phyloP scores from a whole-genome alignment of 163 green algal genomes.

The Coccomyxa subellipsoidea region DNA sequence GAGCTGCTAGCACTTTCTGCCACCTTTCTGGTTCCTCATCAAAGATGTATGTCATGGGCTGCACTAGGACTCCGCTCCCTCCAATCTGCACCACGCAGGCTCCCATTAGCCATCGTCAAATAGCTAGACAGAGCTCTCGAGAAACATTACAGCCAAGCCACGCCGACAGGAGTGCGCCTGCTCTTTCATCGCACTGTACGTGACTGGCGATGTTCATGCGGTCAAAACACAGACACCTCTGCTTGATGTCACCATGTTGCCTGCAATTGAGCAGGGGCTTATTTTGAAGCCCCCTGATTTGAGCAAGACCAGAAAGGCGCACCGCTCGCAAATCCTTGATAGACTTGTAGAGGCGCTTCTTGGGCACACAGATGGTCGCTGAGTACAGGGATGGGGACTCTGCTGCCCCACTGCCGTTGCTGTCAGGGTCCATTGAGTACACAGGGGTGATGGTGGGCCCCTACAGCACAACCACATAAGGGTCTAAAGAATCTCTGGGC shows the following conservation, averaged over 20 bases:
- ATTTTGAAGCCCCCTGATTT: too few species aligned
- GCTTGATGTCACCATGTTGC: background rate
- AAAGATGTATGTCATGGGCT: slow-evolving; percentile 98
- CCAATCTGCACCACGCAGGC: slow-evolving; percentile 54
- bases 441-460: slow-evolving; percentile 88
- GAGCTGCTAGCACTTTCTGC: slow-evolving; percentile 56
- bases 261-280: too few species aligned
- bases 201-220: background rate
- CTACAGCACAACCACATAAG: slow-evolving; percentile 37
- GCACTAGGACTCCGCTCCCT: slow-evolving; percentile 91
- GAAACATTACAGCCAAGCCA: background rate
- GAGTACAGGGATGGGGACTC: too few species aligned
- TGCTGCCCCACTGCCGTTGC: too few species aligned
- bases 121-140: too few species aligned
- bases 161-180: too few species aligned
- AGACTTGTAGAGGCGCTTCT: slow-evolving; percentile 84
- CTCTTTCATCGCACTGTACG: too few species aligned
- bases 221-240: background rate
- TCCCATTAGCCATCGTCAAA: background rate
- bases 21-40: slow-evolving; percentile 90
- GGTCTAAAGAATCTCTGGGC: too few species aligned
- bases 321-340: slow-evolving; percentile 88
- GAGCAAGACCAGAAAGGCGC: background rate
- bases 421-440: slow-evolving; percentile 54
- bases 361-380: slow-evolving; percentile 89